Percentiles rank a stretch among this genome's conserved stretches.
phyloP scores from a whole-genome alignment of 192 early-diverging fungal species.

The Borealophlyctis nickersoniae region DNA sequence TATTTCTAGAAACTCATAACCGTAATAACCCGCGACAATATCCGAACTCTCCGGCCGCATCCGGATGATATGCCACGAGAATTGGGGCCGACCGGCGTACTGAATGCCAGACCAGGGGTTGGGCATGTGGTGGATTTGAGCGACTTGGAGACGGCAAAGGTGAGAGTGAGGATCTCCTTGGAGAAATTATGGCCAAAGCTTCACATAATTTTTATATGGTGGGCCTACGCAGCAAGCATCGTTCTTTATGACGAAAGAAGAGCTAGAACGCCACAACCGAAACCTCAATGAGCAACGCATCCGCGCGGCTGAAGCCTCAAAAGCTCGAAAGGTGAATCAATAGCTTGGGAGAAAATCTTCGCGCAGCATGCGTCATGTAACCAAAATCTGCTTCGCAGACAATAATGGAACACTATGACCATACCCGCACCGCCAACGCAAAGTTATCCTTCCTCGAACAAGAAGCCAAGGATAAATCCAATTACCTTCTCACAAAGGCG shows the following conservation, averaged over 20 bases:
- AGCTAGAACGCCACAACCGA: conserved; percentile 33
- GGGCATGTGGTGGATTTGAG: conserved; percentile 6
- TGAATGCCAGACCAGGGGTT: conserved; percentile 4
- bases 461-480: conserved; percentile 54
- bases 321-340: conserved; percentile 38
- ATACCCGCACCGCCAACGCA: conserved; percentile 41
- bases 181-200: too few relatives aligned
- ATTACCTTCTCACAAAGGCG: conserved; percentile 55
- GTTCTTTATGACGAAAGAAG: conserved; percentile 36
- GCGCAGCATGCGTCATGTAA: not conserved
- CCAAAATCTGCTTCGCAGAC: conserved; percentile 22
- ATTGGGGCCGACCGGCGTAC: conserved; percentile 18
- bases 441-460: conserved; percentile 48
- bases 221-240: conserved; percentile 24
- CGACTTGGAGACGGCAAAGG: conserved; percentile 40
- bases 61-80: conserved; percentile 25
- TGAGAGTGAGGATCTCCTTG: too few relatives aligned
- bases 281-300: conserved; percentile 31
- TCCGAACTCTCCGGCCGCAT: conserved; percentile 50
- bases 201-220: too few relatives aligned
- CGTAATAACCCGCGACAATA: conserved; percentile 59
- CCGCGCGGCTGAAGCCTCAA: conserved; percentile 38
- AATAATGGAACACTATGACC: conserved; percentile 53
- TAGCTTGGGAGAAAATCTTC: conserved; percentile 1
- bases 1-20: conserved; percentile 52